Evolutionary conservation across 2,329 filamentous ascomycete species (phyloP), one percentile per base, ranked within the genome.

Genomic region (Pseudocercospora musae): DNA sequence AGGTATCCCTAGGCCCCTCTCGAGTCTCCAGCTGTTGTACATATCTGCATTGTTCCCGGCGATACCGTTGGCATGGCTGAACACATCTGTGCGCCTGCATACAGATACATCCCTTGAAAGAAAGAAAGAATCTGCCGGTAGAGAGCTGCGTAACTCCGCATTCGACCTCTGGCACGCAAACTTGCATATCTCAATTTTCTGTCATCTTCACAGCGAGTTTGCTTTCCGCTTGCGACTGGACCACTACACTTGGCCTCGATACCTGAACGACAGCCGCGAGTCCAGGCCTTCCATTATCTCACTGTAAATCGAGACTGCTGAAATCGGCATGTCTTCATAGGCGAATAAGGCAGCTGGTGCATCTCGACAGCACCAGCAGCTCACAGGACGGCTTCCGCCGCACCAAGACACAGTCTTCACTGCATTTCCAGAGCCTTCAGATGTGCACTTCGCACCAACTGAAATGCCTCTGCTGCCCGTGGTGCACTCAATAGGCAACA

Each of bases 171-270:
- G 48, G 48, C 23, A 52, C 48, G 48, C 52, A 53, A 55, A 58
- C 10, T 48, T 60, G 61, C 63, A 67, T 64, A 65, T 50, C 65
- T 62, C 60, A 58, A 49, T 46, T 54, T 48, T 46, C 54, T 46
- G 57, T 31, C 60, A 37, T 37, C 20, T 23, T 37, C 42, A 50
- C 18, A 27, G 21, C 50, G 42, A 55, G 23, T 60, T 49, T 25
- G n/a, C 21, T 57, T 49, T 54, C 64, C 48, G 60, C 55, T 62
- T 63, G 56, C 64, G 48, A 61, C 42, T 20, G 33, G 54, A 54
- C 8, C 7, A 18, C 29, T 10, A 29, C n/a, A 33, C 48, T 40
- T 48, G 56, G 54, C 13, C 48, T 29, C 31, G 59, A 44, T 49
- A 25, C 55, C 65, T 42, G 48, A 58, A 60, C 65, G 53, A 65